Percentiles rank a stretch among this genome's conserved stretches.
Evolutionary conservation across 1,284 basidiomycete genomes (phyloP).

Genomic region (Pholiota adiposa): DNA sequence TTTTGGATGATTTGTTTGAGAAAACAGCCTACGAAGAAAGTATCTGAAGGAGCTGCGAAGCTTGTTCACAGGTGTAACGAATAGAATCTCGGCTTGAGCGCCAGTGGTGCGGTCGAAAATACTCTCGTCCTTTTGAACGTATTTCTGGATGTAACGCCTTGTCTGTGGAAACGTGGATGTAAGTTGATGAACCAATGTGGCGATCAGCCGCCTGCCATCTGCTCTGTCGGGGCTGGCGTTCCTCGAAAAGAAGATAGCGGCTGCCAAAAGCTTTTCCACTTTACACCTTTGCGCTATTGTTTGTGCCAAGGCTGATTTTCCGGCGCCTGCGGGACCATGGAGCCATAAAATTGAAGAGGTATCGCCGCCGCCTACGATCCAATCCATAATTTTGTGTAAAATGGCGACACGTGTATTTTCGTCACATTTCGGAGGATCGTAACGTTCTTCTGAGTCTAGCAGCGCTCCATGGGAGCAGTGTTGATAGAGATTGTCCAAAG

Average conservation of each 20-base stretch:
- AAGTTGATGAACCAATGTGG: constrained; percentile 27
- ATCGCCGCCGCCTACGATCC: constrained; percentile 10
- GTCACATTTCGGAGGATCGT: constrained; percentile 23
- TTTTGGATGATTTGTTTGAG: constrained; percentile 3
- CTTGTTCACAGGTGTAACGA: constrained; percentile 19
- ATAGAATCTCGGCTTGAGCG: constrained; percentile 23
- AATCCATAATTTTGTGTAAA: constrained; percentile 15
- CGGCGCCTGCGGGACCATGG: constrained; percentile 25
- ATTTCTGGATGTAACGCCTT: constrained; percentile 12
- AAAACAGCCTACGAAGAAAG: constrained; percentile 6
- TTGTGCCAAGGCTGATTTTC: constrained; percentile 27
- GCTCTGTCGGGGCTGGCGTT: constrained; percentile 5
- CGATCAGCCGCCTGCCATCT: constrained; percentile 20
- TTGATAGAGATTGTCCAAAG: constrained; percentile 11
- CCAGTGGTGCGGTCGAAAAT: constrained; percentile 17
- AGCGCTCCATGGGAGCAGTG: constrained; percentile 16
- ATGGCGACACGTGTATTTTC: constrained; percentile 20
- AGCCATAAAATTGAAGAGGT: constrained; percentile 23
- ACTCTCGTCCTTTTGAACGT: constrained; percentile 16
- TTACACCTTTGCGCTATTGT: constrained; percentile 22
- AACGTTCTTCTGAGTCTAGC: constrained; percentile 20
- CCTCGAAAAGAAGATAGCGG: constrained; percentile 28
- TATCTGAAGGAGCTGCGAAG: constrained; percentile 2
- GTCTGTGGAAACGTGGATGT: constrained; percentile 12
- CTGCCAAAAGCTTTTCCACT: constrained; percentile 14